Evolutionary conservation across 2,329 filamentous ascomycete genomes (phyloP).

Genomic region (Stachybotrys chlorohalonatus): DNA sequence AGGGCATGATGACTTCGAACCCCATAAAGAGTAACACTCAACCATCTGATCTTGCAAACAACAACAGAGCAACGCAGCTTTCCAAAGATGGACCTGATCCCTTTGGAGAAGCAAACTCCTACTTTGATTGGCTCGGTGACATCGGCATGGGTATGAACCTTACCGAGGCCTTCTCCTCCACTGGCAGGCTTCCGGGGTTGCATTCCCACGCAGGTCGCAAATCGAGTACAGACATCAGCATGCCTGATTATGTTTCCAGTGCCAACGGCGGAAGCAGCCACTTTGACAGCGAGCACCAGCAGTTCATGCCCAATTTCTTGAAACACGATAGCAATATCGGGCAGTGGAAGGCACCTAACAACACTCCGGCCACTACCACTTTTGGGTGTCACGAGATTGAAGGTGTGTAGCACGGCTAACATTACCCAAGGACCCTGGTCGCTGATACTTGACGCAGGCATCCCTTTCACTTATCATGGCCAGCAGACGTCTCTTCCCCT

Average conservation of each 20-base stretch:
- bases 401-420: slow-evolving; percentile 5
- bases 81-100: slow-evolving; percentile 6
- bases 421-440: neutral
- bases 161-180: slow-evolving; percentile 2
- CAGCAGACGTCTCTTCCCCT: slow-evolving; percentile 11
- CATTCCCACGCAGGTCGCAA: slow-evolving; percentile 10
- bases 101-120: slow-evolving; percentile 13
- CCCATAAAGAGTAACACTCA: neutral
- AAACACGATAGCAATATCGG: slow-evolving; percentile 15
- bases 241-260: slow-evolving; percentile 29
- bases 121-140: slow-evolving; percentile 17
- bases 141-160: slow-evolving; percentile 8
- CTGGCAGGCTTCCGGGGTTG: neutral
- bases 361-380: slow-evolving; percentile 27
- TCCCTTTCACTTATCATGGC: slow-evolving; percentile 10
- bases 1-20: neutral
- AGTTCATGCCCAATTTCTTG: slow-evolving; percentile 11
- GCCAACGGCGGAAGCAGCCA: slow-evolving; percentile 1
- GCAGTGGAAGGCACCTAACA: slow-evolving; percentile 28
- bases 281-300: slow-evolving; percentile 3
- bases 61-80: neutral
- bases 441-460: neutral
- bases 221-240: slow-evolving; percentile 29
- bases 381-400: slow-evolving; percentile 5
- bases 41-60: neutral